Conservation (phyloP, 2,329 filamentous ascomycete species). For the Didymella segeticola region DNA sequence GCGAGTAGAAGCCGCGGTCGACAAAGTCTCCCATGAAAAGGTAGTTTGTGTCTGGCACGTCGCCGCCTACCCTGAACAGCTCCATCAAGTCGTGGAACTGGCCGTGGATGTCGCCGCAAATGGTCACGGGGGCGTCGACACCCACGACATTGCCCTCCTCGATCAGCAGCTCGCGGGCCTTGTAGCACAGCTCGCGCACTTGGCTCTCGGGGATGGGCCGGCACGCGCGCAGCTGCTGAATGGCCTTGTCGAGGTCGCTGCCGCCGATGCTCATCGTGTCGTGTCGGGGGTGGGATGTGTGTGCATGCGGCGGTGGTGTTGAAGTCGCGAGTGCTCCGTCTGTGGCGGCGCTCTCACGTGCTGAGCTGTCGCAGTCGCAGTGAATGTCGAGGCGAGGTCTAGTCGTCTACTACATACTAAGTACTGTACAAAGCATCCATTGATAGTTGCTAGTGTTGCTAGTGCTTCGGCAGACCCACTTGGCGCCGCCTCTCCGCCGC, state of each 20-base stretch:
- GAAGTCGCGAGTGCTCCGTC: too few relatives aligned
- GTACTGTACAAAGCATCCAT: too few relatives aligned
- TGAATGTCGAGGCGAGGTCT: too few relatives aligned
- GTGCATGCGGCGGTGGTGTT: too few relatives aligned
- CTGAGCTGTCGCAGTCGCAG: too few relatives aligned
- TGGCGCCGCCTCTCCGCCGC: too few relatives aligned
- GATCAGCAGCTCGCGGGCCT: conserved; percentile 92
- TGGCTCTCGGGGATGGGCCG: conserved; percentile 94
- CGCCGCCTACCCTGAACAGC: conserved; percentile 89
- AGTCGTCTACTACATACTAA: too few relatives aligned
- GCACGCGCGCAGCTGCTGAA: conserved; percentile 93
- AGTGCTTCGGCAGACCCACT: too few relatives aligned
- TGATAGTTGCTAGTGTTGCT: too few relatives aligned
- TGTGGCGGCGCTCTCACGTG: too few relatives aligned
- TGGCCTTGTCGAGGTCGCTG: conserved; percentile 76
- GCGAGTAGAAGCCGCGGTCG: conserved; percentile 95
- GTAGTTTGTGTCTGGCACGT: conserved; percentile 95
- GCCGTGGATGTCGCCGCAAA: conserved; percentile 92
- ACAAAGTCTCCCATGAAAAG: conserved; percentile 99
- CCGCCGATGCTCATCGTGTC: conserved; percentile 59
- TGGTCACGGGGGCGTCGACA: conserved; percentile 89
- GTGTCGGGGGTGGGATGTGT: background rate
- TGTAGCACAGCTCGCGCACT: conserved; percentile 96
- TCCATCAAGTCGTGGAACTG: conserved; percentile 98
- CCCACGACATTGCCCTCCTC: conserved; percentile 98